Evolutionary conservation across 495 filamentous ascomycete genomes (phyloP).

Genomic region (Lophium mytilinum): DNA sequence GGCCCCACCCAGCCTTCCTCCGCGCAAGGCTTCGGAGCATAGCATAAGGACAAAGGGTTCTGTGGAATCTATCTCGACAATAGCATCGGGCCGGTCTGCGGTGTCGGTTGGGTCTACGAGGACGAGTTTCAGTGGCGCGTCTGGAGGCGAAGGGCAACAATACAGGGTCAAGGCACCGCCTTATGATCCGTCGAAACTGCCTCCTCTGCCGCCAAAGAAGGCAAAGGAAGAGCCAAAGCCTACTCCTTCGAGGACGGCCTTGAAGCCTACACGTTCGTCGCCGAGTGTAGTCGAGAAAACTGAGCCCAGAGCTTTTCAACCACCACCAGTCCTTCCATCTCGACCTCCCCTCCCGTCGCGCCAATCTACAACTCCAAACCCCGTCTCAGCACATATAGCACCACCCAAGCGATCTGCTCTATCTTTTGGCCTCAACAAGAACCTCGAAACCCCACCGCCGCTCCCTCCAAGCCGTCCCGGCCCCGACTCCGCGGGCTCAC

Average conservation of each 20-base stretch:
- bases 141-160: constrained; percentile 4
- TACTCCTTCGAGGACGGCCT: not conserved
- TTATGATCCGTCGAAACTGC: constrained; percentile 33
- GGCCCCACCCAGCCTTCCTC: constrained; percentile 40
- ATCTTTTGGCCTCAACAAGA: constrained; percentile 33
- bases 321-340: constrained; percentile 14
- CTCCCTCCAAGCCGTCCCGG: constrained; percentile 21
- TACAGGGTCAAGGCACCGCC: constrained; percentile 30
- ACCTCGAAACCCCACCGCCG: constrained; percentile 29
- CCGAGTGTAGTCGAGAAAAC: constrained; percentile 1
- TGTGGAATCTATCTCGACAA: constrained; percentile 31
- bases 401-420: constrained; percentile 27
- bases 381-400: not conserved
- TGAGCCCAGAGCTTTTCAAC: not conserved
- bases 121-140: constrained; percentile 20
- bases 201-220: constrained; percentile 31
- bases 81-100: constrained; percentile 27
- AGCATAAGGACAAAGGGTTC: constrained; percentile 24
- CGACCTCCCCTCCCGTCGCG: constrained; percentile 16
- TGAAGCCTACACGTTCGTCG: constrained; percentile 16
- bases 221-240: constrained; percentile 20
- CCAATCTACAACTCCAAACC: constrained; percentile 1
- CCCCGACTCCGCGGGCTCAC: constrained; percentile 2
- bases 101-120: constrained; percentile 25
- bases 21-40: constrained; percentile 28